phyloP scores from a whole-genome alignment of 345 rosid genomes.

The Aethionema arabicum region DNA sequence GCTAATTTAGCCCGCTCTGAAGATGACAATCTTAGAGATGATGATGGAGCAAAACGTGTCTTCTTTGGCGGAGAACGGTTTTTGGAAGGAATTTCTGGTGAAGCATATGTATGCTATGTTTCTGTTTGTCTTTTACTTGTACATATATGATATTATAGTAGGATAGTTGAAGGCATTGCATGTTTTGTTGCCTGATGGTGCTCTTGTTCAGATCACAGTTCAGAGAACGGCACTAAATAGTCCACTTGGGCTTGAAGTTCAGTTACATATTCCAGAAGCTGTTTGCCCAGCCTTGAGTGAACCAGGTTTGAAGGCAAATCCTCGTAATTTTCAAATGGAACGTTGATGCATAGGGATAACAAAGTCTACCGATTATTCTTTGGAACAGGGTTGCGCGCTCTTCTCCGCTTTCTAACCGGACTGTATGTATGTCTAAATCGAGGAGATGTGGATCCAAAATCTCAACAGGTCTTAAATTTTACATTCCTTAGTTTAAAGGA shows the following conservation, averaged over 20 bases:
- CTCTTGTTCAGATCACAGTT: conserved; percentile 72
- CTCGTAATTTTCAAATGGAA: conserved; percentile 22
- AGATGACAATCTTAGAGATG: conserved; percentile 75
- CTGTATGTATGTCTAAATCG: conserved; percentile 87
- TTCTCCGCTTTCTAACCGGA: conserved; percentile 94
- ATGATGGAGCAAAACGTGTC: conserved; percentile 97
- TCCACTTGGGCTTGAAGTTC: conserved; percentile 98
- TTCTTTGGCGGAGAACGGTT: conserved; percentile 99
- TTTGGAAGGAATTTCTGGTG: conserved; percentile 92
- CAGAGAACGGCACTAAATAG: conserved; percentile 90
- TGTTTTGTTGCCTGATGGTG: conserved; percentile 29
- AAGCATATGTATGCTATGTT: conserved; percentile 74
- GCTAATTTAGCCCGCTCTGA: conserved; percentile 72
- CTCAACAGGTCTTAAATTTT: conserved; percentile 65
- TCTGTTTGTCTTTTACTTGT: conserved; percentile 26
- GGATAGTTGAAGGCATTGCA: conserved; percentile 17
- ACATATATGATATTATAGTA: background rate
- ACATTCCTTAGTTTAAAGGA: conserved; percentile 14
- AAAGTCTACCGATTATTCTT: conserved; percentile 23
- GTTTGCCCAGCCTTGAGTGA: conserved; percentile 98
- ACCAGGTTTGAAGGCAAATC: conserved; percentile 58
- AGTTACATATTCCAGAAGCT: conserved; percentile 89
- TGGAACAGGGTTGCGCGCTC: conserved; percentile 87
- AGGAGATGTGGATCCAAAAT: conserved; percentile 85
- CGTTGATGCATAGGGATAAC: conserved; percentile 21